These are phyloP conservation scores for Cryptococcus floricola DNA, from an alignment of 1,284 basidiomycete species.

Conservation along the genomic window DNA sequence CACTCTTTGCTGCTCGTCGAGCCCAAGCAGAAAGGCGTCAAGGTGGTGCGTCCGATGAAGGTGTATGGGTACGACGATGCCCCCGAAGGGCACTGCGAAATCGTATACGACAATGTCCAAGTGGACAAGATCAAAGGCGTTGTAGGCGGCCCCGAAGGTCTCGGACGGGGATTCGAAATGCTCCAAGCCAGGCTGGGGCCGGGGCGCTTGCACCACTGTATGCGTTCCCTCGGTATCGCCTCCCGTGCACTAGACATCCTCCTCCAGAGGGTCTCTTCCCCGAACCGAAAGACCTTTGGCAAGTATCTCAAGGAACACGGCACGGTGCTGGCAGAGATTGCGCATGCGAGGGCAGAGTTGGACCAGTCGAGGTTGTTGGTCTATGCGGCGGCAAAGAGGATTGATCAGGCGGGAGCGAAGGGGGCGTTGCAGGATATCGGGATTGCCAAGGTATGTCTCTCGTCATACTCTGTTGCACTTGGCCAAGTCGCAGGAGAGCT, in stretches of 20 bases:
- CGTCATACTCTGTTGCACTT: background rate
- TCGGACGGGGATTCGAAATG: conserved; percentile 94
- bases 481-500: background rate
- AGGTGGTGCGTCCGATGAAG: conserved; percentile 81
- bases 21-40: conserved; percentile 79
- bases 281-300: conserved; percentile 85
- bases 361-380: conserved; percentile 83
- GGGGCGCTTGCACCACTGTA: conserved; percentile 96
- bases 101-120: conserved; percentile 89
- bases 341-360: conserved; percentile 86
- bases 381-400: conserved; percentile 87
- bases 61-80: conserved; percentile 94
- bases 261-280: conserved; percentile 88
- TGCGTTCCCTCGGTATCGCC: conserved; percentile 91
- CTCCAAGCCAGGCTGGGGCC: conserved; percentile 98
- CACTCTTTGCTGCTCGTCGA: conserved; percentile 95
- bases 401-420: conserved; percentile 85
- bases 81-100: conserved; percentile 92
- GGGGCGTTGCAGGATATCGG: conserved; percentile 96
- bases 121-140: conserved; percentile 62
- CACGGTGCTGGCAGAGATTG: conserved; percentile 84
- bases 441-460: conserved; percentile 74
- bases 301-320: conserved; percentile 89
- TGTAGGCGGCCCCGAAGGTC: conserved; percentile 64
- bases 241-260: conserved; percentile 80